These are phyloP conservation scores for Actinidia chinensis DNA, from an alignment of 179 eudicot genomes.

Conservation along the genomic window DNA sequence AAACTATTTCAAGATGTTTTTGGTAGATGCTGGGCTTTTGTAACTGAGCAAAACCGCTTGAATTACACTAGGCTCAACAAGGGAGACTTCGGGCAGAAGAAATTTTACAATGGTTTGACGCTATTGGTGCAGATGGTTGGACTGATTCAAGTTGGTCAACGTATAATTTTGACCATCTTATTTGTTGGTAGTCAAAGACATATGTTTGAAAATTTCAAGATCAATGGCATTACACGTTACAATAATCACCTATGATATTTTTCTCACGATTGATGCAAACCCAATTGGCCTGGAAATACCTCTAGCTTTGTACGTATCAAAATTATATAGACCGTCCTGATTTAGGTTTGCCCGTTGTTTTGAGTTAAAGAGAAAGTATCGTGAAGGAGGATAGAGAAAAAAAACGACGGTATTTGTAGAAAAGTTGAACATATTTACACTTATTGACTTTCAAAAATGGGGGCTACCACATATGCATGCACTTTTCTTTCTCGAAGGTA, in stretches of 20 bases:
- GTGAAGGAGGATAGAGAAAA: not conserved
- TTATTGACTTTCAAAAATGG: not conserved
- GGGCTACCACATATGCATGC: not conserved
- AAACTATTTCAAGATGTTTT: not conserved
- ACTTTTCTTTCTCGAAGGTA: not conserved
- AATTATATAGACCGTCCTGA: not conserved
- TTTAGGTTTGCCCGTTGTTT: constrained; percentile 7
- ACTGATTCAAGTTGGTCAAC: not conserved
- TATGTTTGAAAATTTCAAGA: constrained; percentile 9
- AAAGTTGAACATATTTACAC: not conserved
- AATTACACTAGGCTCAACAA: not conserved
- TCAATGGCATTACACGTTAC: not conserved
- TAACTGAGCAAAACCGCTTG: not conserved
- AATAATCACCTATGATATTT: not conserved
- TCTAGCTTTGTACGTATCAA: not conserved
- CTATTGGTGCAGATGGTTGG: not conserved
- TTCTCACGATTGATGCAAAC: not conserved
- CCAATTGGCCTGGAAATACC: constrained; percentile 1
- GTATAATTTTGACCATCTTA: not conserved
- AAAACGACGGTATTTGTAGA: not conserved
- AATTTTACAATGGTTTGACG: not conserved
- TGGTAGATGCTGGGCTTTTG: not conserved
- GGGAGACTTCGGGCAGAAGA: not conserved
- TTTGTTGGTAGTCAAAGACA: not conserved
- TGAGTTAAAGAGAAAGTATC: not conserved